Conservation (phyloP, 257 asterid species). For the Solanum chaucha region DNA sequence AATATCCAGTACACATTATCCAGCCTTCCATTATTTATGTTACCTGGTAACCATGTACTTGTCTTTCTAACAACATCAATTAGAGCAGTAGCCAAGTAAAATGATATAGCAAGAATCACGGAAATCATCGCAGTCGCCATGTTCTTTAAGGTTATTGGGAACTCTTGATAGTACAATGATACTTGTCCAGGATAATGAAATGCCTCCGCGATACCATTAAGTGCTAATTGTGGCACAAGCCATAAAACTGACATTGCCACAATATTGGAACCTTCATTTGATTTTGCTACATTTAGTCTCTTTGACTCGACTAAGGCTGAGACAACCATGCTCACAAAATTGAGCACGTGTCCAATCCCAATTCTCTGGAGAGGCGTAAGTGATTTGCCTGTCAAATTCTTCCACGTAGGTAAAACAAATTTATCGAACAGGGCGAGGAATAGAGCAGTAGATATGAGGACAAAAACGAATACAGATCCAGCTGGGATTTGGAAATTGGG, state of each 20-base stretch:
- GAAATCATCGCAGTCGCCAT: constrained; percentile 50
- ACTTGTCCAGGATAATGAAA: constrained; percentile 51
- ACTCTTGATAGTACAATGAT: constrained; percentile 48
- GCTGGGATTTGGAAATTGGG: constrained; percentile 14
- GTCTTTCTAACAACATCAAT: neutral
- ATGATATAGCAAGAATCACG: constrained; percentile 25
- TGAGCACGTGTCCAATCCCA: constrained; percentile 11
- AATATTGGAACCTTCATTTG: no score
- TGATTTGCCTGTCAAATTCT: neutral
- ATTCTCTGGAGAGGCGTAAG: constrained; percentile 9
- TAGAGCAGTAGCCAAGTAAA: constrained; percentile 2
- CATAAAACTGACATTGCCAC: no score
- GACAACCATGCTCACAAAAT: constrained; percentile 28
- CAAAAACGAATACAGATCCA: neutral
- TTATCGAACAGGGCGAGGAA: neutral
- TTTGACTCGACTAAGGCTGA: constrained; percentile 48
- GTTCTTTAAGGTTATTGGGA: constrained; percentile 37
- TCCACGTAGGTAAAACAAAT: constrained; percentile 1
- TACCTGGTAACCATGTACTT: constrained; percentile 15
- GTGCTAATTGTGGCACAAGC: no score
- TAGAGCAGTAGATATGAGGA: neutral
- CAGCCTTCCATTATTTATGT: constrained; percentile 16
- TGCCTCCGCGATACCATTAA: constrained; percentile 5
- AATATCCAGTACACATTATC: constrained; percentile 18
- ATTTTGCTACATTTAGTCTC: no score